Evolutionary conservation across 1,284 basidiomycete species (phyloP).

Genomic region (Grifola frondosa): DNA sequence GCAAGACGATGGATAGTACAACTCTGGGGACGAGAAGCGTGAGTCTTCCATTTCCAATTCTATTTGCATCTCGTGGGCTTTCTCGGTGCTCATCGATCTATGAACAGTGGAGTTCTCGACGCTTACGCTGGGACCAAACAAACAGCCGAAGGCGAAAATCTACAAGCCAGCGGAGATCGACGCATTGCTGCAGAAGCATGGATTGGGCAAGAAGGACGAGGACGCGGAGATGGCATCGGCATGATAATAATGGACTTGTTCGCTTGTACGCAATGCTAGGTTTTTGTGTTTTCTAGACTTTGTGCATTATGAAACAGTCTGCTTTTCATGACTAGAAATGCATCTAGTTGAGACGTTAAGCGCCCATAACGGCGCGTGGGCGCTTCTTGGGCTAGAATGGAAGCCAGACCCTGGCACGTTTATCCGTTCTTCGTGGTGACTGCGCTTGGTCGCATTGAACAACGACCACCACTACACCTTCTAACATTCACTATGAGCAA

Average conservation of each 20-base stretch:
- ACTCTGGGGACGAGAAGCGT: constrained; percentile 94
- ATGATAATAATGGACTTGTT: constrained; percentile 27
- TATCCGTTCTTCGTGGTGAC: too few species aligned
- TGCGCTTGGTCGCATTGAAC: too few species aligned
- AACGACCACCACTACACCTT: too few species aligned
- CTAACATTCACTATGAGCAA: constrained; percentile 41
- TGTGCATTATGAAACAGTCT: background rate
- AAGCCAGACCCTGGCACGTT: too few species aligned
- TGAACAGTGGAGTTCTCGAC: constrained; percentile 91
- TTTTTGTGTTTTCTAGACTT: background rate
- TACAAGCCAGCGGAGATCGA: constrained; percentile 93
- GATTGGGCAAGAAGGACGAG: constrained; percentile 84
- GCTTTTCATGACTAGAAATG: background rate
- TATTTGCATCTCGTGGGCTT: constrained; percentile 5
- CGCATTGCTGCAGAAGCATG: constrained; percentile 79
- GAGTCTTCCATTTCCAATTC: constrained; percentile 33
- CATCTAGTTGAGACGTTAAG: too few species aligned
- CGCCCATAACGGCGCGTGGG: too few species aligned
- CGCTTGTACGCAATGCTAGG: background rate
- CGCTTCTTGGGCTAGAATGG: too few species aligned
- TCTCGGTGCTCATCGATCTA: background rate
- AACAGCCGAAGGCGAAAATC: constrained; percentile 89
- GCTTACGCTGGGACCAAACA: constrained; percentile 81
- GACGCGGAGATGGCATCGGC: constrained; percentile 66
- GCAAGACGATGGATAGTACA: constrained; percentile 99